These are phyloP conservation scores for Laguncularia racemosa DNA, from an alignment of 345 rosid species.

Conservation along the genomic window DNA sequence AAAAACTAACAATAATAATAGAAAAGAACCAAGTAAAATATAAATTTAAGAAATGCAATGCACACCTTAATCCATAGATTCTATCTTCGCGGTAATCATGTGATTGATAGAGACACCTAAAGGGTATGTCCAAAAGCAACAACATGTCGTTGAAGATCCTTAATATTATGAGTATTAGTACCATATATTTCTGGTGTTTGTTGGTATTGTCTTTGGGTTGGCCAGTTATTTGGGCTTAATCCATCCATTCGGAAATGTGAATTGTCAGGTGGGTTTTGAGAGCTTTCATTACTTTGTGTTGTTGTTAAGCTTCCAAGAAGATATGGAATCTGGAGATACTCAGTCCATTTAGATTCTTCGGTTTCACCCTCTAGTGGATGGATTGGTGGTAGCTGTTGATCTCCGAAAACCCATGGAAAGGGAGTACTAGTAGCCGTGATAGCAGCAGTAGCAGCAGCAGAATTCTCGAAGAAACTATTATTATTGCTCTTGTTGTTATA, in stretches of 20 bases:
- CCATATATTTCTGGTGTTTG: constrained; percentile 21
- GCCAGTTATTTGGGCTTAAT: constrained; percentile 12
- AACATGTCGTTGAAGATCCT: constrained; percentile 31
- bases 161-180: neutral
- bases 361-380: constrained; percentile 14
- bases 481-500: constrained; percentile 25
- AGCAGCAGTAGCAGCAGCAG: neutral
- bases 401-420: constrained; percentile 28
- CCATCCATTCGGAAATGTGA: constrained; percentile 15
- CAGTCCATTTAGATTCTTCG: constrained; percentile 48
- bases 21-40: too few species aligned
- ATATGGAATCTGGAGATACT: constrained; percentile 34
- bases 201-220: constrained; percentile 15
- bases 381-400: constrained; percentile 10
- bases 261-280: constrained; percentile 23
- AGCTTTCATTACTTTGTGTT: constrained; percentile 16
- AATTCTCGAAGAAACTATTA: constrained; percentile 21
- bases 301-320: constrained; percentile 21
- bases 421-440: neutral
- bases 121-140: constrained; percentile 32
- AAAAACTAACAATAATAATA: too few species aligned
- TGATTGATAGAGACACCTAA: constrained; percentile 9
- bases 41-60: too few species aligned
- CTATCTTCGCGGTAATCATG: neutral
- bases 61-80: too few species aligned